Evolutionary conservation across 2,329 filamentous ascomycete genomes (phyloP), one percentile per base, ranked within the genome.

Genomic region (Colletotrichum incanum): DNA sequence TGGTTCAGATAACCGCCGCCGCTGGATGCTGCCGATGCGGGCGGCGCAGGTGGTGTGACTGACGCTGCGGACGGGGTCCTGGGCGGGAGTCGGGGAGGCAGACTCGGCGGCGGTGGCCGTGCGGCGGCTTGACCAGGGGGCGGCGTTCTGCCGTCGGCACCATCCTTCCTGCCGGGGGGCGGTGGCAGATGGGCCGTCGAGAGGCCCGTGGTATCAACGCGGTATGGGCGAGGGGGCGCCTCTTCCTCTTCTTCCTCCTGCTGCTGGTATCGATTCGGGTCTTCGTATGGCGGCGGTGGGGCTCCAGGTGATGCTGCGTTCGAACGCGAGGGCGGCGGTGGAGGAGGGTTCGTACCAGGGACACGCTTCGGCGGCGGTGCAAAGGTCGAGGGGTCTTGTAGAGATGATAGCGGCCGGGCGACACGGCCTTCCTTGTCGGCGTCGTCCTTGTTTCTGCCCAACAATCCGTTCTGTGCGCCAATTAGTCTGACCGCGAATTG

Each of bases 361-460:
- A 79, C 81, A 73, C 89, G 93, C 77, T 90, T 95, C 0, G 95
- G 95, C 34, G 95, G 95, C 31, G 94, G 94, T 2, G 90, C 94
- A 79, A 97, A 98, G 20, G 90, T 89, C 1, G 89, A 81, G 1
- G 94, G 95, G 79, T 98, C 94, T 79, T 90, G 91, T 39, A 98
- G 87, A 4, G 90, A 86, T 11, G 90, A 86, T 54, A 97, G 83
- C 1, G 95, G 94, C 20, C 87, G 86, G 41, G 88, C 82, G 55
- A 83, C 80, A 75, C 86, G 84, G 67, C 81, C 76, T 28, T 76
- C 72, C 16, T 75, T 74, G 20, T 80, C 76, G 37, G 76, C 70
- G 1, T 78, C 75, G 37, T 79, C 77, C 41, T 83, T 82, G 64
- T 81, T 81, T 71, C 85, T 83, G 54, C 84, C 82, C 20, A 88